Base-by-base conservation (phyloP, 768 basidiomycete genomes). In the Leccinum incarnatum region DNA sequence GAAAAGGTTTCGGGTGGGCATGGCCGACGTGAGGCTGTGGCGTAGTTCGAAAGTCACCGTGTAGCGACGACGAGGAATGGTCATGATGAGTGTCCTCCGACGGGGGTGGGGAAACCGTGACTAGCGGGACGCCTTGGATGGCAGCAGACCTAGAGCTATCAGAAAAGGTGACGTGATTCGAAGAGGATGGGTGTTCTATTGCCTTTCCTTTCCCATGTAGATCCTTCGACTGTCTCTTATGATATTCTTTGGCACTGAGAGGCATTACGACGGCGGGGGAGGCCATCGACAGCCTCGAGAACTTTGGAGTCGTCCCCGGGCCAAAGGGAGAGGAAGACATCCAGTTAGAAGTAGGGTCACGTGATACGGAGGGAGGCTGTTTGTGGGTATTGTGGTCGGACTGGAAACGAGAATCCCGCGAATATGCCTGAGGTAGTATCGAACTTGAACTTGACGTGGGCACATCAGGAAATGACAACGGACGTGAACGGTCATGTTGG, bases 231-330 rank as follows among this genome's bases (percentile, higher is more conserved):
- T 65, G 71, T 55, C 49, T 62, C 23, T 65, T 72, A 37, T 64
- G 65, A 32, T 65, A 72, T n/a, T 72, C 67, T 12, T 37, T 67
- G 0, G 67, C 72, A 5, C 65, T 74, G 45, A 72, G 61, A 0
- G 71, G 71, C 71, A 72, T 72, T 36, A 72, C 67, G 29, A 72
- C 65, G 2, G 64, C 55, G 7, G 73, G 62, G 4, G 65, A 65
- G 14, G 69, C 67, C 59, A 74, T 63, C 27, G 71, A 32, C 17
- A 70, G 67, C 47, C 72, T 65, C 1, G 71, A 72, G 51, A 72
- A 74, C 51, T 62, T 74, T 12, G 71, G 71, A 1, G 64, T 67
- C 46, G 15, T 5, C 3, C 65, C 67, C 2, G 71, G 72, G 9
- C 71, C 72, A 63, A 72, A 72, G 46, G 71, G 71, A 27, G 67